phyloP scores from a whole-genome alignment of 345 rosid species.

The Raphanus sativus region DNA sequence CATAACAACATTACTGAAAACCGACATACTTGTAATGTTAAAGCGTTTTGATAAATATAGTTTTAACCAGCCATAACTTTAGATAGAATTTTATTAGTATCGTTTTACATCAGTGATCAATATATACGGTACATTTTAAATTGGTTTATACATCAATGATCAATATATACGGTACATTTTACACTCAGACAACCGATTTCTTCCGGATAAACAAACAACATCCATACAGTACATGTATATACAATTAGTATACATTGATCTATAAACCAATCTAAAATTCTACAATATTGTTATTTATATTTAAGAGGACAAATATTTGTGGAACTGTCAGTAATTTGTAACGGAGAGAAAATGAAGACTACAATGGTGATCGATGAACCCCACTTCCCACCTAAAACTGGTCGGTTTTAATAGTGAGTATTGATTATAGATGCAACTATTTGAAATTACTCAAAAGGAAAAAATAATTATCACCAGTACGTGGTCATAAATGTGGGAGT shows the following conservation, averaged over 20 bases:
- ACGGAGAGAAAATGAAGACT: constrained; percentile 16
- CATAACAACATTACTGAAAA: background rate
- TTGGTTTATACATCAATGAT: background rate
- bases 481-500: constrained; percentile 12
- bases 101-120: no score
- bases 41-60: background rate
- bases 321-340: constrained; percentile 15
- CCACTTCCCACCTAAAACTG: constrained; percentile 42
- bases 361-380: constrained; percentile 30
- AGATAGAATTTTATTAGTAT: background rate
- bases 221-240: background rate
- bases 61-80: background rate
- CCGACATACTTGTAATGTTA: background rate
- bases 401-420: constrained; percentile 35
- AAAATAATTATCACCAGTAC: constrained; percentile 21
- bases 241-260: no score
- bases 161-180: background rate
- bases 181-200: background rate
- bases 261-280: no score
- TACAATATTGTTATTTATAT: background rate
- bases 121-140: no score
- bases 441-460: constrained; percentile 14
- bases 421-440: constrained; percentile 33
- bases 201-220: background rate
- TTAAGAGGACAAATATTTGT: background rate